Evolutionary conservation across 345 rosid species (phyloP).

Genomic region (Euclidium syriacum): DNA sequence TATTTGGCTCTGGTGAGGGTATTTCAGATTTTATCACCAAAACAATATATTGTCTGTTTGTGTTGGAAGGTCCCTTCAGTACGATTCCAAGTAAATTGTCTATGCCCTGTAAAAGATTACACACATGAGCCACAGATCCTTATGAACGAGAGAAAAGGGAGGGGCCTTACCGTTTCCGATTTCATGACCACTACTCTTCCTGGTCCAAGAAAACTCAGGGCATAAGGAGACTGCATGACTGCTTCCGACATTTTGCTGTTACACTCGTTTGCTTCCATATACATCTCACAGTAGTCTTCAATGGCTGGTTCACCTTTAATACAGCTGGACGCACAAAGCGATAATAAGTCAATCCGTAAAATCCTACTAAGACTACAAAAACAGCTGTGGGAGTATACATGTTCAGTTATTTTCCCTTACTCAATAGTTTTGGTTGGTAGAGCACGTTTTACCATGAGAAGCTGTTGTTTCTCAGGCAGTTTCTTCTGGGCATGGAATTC

Average conservation of each 20-base stretch:
- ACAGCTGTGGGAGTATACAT: neutral
- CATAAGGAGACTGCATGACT: conserved; percentile 54
- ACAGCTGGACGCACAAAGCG: conserved; percentile 49
- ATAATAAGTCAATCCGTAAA: neutral
- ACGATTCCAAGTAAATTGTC: conserved; percentile 89
- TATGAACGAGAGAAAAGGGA: conserved; percentile 16
- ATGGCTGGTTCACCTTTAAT: conserved; percentile 90
- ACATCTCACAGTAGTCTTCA: conserved; percentile 82
- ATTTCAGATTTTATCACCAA: conserved; percentile 72
- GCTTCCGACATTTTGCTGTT: conserved; percentile 49
- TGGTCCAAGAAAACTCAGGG: conserved; percentile 40
- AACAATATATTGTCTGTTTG: conserved; percentile 56
- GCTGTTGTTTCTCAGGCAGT: conserved; percentile 80
- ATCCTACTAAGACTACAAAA: neutral
- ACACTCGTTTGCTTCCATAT: conserved; percentile 48
- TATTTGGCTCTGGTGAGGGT: conserved; percentile 40
- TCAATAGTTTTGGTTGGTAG: conserved; percentile 66
- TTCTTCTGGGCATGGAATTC: conserved; percentile 93
- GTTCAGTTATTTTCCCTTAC: conserved; percentile 40
- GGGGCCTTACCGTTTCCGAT: conserved; percentile 62
- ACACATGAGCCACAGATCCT: conserved; percentile 12
- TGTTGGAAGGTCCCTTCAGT: conserved; percentile 46
- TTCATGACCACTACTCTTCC: conserved; percentile 90
- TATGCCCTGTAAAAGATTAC: conserved; percentile 45
- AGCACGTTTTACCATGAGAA: conserved; percentile 71